Evolutionary conservation across 2,329 filamentous ascomycete species (phyloP), one percentile per base, ranked within the genome.

Genomic region (Sporothrix euskadiensis): DNA sequence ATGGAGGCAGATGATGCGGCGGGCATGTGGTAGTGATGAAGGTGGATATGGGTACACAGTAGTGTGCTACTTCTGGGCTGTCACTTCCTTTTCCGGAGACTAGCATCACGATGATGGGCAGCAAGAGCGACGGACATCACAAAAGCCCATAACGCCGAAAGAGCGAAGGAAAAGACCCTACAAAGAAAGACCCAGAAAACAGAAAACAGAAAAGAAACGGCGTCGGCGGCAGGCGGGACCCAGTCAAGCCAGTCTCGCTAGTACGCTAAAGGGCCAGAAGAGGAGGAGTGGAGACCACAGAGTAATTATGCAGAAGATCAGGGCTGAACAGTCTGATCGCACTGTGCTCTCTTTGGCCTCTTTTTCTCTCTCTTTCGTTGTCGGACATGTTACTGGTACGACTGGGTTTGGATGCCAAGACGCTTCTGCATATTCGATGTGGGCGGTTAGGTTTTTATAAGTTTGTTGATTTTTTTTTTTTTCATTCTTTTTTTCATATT

Each of bases 371-470:
- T 10, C 30, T 26, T 39, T 44, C 30, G 16, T 61, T 9, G 16
- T 35, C 35, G 35, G 35, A 12, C 26, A 3, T 16, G 3, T 9
- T 19, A 5, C 41, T 39, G 41, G 39, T 65, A 44, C 26, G 39
- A 65, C 35, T 26, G 39, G 32, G 30, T 14, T 65, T 61, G 16
- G 44, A 14, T 47, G 39, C 63, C 39, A 66, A 66, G 63, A 66
- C 63, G 63, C 63, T 49, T 66, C 63, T 66, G 63, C 63, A 66
- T 32, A 66, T 66, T 66, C 59, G 41, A 66, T 49, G 63, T 66
- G 41, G 63, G 59, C 59, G 35, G 9, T n/a, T 32, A 41, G 59
- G 32, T 9, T 59, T 30, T 30, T 32, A 26, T 19, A 4, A 16
- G 6, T 10, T 10, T 32, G 59, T 30, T 12, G 56, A 35, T 49